Conservation (phyloP, 2,329 filamentous ascomycete genomes). For the Sporothrix pseudoabietina region DNA sequence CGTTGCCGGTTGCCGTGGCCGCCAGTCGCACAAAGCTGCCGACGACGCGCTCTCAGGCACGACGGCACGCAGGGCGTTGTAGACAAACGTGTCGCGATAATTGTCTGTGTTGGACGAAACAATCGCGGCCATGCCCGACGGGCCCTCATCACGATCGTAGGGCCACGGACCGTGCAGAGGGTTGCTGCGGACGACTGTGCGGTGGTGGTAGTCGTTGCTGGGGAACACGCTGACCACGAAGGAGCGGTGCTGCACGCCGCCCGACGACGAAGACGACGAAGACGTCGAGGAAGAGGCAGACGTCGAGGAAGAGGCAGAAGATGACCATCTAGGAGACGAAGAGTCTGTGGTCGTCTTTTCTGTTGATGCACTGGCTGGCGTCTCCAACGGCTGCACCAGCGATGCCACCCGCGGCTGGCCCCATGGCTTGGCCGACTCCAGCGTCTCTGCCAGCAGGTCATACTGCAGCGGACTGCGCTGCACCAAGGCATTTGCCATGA, state of each 20-base stretch:
- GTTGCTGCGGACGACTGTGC: slow-evolving; percentile 42
- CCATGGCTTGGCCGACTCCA: slow-evolving; percentile 35
- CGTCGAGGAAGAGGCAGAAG: background rate
- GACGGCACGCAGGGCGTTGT: slow-evolving; percentile 44
- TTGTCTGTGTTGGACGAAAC: slow-evolving; percentile 32
- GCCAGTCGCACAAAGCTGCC: slow-evolving; percentile 51
- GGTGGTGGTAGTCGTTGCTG: slow-evolving; percentile 47
- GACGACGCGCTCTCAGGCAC: slow-evolving; percentile 46
- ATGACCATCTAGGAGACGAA: background rate
- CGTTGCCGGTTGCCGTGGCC: slow-evolving; percentile 32
- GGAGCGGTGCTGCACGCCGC: slow-evolving; percentile 38
- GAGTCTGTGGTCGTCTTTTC: background rate
- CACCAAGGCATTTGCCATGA: slow-evolving; percentile 47
- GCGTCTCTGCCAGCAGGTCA: slow-evolving; percentile 42
- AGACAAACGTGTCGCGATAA: slow-evolving; percentile 42
- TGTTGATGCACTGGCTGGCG: background rate
- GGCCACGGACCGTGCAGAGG: slow-evolving; percentile 51
- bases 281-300: background rate
- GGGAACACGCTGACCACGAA: slow-evolving; percentile 50
- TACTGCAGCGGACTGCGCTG: slow-evolving; percentile 53
- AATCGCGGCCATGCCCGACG: slow-evolving; percentile 6
- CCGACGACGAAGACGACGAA: background rate
- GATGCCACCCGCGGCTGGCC: slow-evolving; percentile 32
- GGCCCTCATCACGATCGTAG: slow-evolving; percentile 30
- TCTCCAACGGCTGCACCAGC: slow-evolving; percentile 34